Evolutionary conservation across 2,329 filamentous ascomycete genomes (phyloP).

Genomic region (Aaosphaeria pasadenensis): DNA sequence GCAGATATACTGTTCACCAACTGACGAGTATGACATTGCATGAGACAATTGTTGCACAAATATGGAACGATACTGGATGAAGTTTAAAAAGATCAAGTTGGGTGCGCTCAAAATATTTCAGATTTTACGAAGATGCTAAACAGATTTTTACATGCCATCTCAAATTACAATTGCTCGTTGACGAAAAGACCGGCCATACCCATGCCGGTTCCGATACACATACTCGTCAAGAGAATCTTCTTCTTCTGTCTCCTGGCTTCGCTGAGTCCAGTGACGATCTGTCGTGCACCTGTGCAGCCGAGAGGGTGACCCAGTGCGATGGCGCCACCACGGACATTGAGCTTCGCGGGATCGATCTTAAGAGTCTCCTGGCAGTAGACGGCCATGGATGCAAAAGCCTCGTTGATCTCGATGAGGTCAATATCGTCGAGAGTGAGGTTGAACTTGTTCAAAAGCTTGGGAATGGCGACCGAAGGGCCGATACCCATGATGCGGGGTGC

Average conservation of each 20-base stretch:
- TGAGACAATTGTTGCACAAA: too few species aligned
- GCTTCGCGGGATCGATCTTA: conserved; percentile 68
- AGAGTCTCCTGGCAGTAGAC: conserved; percentile 78
- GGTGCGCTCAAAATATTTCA: neutral
- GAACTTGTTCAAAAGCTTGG: conserved; percentile 81
- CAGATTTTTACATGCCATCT: neutral
- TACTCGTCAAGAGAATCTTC: conserved; percentile 87
- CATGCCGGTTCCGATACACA: conserved; percentile 73
- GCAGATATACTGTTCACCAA: too few species aligned
- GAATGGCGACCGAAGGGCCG: conserved; percentile 67
- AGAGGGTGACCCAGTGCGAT: conserved; percentile 81
- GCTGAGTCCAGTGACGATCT: conserved; percentile 86
- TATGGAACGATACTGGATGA: too few species aligned
- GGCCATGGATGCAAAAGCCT: conserved; percentile 97
- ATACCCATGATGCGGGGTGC: conserved; percentile 97
- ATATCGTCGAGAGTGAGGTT: conserved; percentile 76
- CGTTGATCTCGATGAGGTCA: conserved; percentile 91
- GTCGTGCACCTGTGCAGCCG: conserved; percentile 73
- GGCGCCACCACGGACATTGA: conserved; percentile 78
- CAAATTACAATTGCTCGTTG: conserved; percentile 53
- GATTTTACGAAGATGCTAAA: neutral
- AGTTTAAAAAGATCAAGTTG: too few species aligned
- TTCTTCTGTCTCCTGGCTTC: conserved; percentile 82
- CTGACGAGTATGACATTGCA: too few species aligned
- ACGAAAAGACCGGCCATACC: conserved; percentile 66